These are phyloP conservation scores for Dothiorella sarmentorum DNA, from an alignment of 2,329 filamentous ascomycete genomes.

Conservation along the genomic window DNA sequence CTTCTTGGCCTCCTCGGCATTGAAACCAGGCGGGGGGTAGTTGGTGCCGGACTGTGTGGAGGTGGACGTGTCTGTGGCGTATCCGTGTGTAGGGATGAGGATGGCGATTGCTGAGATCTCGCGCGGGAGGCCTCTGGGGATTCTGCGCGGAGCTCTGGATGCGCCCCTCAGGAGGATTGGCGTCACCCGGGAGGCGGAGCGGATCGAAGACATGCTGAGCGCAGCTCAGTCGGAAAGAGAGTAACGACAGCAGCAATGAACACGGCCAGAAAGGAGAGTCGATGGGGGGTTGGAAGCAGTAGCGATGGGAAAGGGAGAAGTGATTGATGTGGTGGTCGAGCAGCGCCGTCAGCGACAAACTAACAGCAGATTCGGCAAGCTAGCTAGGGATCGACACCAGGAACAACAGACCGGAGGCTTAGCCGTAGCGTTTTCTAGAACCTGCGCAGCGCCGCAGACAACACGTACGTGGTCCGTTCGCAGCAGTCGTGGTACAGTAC, in stretches of 20 bases:
- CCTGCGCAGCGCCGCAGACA: too few species aligned
- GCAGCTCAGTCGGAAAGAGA: conserved; percentile 13
- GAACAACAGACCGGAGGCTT: conserved; percentile 8
- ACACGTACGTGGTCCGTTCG: too few species aligned
- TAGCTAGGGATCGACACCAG: conserved; percentile 13
- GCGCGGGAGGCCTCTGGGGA: conserved; percentile 44
- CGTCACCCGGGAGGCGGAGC: conserved; percentile 43
- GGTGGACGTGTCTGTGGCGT: conserved; percentile 57
- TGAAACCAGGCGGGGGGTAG: conserved; percentile 84
- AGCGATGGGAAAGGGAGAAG: conserved; percentile 3
- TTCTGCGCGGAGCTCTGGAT: conserved; percentile 40
- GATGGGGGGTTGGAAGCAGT: background rate
- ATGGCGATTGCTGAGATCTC: conserved; percentile 57
- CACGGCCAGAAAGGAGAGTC: background rate
- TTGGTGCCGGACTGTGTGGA: conserved; percentile 47
- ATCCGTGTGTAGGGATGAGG: conserved; percentile 50
- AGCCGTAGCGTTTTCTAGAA: conserved; percentile 15
- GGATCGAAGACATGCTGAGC: conserved; percentile 43
- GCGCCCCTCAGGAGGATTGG: conserved; percentile 47
- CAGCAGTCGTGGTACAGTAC: too few species aligned
- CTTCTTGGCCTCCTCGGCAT: conserved; percentile 84
- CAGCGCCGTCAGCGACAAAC: conserved; percentile 7
- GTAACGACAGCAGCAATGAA: background rate
- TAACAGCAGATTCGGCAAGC: conserved; percentile 14
- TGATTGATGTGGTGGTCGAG: background rate